Base-by-base conservation (phyloP, 306 rosid species). In the Ormosia emarginata region DNA sequence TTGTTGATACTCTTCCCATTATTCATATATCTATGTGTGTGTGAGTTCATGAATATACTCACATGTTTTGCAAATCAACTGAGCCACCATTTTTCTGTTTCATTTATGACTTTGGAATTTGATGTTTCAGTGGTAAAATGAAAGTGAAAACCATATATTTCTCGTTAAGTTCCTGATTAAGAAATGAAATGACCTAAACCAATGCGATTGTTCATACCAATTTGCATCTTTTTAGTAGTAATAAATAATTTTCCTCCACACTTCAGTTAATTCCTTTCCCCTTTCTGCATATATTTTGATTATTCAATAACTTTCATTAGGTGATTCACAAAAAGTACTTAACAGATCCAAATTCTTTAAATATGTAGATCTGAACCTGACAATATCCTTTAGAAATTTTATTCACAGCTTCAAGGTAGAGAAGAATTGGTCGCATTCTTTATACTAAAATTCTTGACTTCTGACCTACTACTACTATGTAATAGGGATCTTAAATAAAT, bases 391-490 rank as follows among this genome's bases (percentile, higher is more conserved):
- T 57, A 64, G 65, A 70, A 47, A 63, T 64, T 77, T 77, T 39
- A 50, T 29, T 64, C 70, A 29, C 65, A 57, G 29, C 57, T 78
- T 32, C 17, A 49, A 14, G 63, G 57, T 67, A 44, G 72, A 77
- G 76, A 80, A 72, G 74, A 24, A 24, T 74, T 81, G 68, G 79
- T 72, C 52, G 61, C 50, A 71, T 72, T 75, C 50, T 65, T 72
- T 41, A 40, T 50, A 52, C 12, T 85, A 55, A 75, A 79, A 41
- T 69, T 87, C 67, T 67, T 74, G 15, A 41, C 39, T 82, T 57
- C 44, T 75, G 53, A 85, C 84, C 84, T 80, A 83, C 85, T 74
- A 67, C 66, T 44, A 69, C 18, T 15, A 10, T 53, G 58, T n/a
- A 34, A 17, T 24, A 40, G 59, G 44, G n/a, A 15, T 71, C 8